Evolutionary conservation across 2,329 filamentous ascomycete genomes (phyloP).

Genomic region (Xylariaceae sp.): DNA sequence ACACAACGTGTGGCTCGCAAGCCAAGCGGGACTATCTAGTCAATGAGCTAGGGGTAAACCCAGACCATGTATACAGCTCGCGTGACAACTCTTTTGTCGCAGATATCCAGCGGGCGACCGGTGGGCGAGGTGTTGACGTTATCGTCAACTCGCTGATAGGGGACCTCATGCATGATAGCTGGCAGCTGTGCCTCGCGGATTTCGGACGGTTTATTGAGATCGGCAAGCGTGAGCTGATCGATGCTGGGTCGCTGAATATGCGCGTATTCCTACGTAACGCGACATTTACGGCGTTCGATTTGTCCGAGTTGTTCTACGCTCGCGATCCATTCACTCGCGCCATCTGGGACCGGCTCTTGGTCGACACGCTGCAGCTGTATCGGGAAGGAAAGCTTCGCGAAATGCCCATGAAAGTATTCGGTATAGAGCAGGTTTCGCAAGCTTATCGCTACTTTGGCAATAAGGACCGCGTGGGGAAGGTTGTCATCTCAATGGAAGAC

Average conservation of each 20-base stretch:
- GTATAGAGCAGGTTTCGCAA: not conserved
- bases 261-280: slow-evolving; percentile 37
- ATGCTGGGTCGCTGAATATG: slow-evolving; percentile 37
- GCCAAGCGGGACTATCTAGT: slow-evolving; percentile 25
- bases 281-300: slow-evolving; percentile 39
- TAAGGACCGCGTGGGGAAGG: slow-evolving; percentile 6
- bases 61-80: slow-evolving; percentile 33
- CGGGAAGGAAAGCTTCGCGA: not conserved
- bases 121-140: slow-evolving; percentile 15
- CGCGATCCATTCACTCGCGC: too few relatives aligned
- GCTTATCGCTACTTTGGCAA: slow-evolving; percentile 7
- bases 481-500: slow-evolving; percentile 7
- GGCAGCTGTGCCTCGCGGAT: slow-evolving; percentile 34
- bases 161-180: slow-evolving; percentile 21
- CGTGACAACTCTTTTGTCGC: slow-evolving; percentile 29
- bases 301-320: slow-evolving; percentile 19
- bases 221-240: slow-evolving; percentile 34
- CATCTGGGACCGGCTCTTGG: not conserved
- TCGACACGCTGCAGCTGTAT: not conserved
- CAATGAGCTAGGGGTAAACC: slow-evolving; percentile 23
- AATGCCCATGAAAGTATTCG: slow-evolving; percentile 1
- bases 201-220: slow-evolving; percentile 42
- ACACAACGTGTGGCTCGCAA: slow-evolving; percentile 26
- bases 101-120: slow-evolving; percentile 21
- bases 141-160: slow-evolving; percentile 13